phyloP scores from a whole-genome alignment of 208 protist genomes.

The Herpetomonas samuelpessoai region DNA sequence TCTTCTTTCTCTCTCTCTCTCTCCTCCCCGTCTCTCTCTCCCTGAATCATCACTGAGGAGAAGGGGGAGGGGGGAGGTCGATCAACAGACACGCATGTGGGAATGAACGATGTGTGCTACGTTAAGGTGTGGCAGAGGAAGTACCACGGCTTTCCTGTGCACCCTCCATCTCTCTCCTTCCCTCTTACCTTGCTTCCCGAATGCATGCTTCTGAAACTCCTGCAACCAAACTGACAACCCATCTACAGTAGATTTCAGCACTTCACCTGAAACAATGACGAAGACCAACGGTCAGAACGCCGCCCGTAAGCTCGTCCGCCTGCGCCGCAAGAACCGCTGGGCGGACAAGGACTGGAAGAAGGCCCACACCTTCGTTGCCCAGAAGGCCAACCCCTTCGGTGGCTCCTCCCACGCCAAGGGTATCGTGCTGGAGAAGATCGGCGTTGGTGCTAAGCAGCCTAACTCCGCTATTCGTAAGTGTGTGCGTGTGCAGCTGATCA shows the following conservation, averaged over 20 bases:
- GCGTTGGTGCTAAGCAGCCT: conserved; percentile 99
- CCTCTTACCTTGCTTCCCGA: too few species aligned
- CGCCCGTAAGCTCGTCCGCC: conserved; percentile 96
- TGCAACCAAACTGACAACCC: neutral
- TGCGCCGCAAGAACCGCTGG: conserved; percentile 96
- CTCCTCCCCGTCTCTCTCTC: conserved; percentile 4
- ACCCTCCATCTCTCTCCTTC: too few species aligned
- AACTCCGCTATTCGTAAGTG: conserved; percentile 99
- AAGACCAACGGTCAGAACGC: conserved; percentile 98
- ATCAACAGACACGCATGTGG: too few species aligned
- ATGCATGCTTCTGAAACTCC: too few species aligned
- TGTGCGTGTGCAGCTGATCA: conserved; percentile 99
- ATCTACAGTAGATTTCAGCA: neutral
- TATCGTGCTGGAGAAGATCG: conserved; percentile 99
- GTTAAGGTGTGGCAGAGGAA: too few species aligned
- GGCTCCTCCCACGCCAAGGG: conserved; percentile 99
- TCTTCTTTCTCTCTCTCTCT: conserved; percentile 2
- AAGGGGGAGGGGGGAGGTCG: too few species aligned
- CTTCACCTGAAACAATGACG: conserved; percentile 59
- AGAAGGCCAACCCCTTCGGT: conserved; percentile 98
- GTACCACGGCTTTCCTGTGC: too few species aligned
- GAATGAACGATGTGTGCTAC: too few species aligned
- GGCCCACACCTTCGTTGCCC: conserved; percentile 91
- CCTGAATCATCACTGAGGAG: neutral
- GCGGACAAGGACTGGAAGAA: conserved; percentile 99